Evolutionary conservation across 768 basidiomycete species (phyloP), one percentile per base, ranked within the genome.

Genomic region (Leucogyrophana mollusca): DNA sequence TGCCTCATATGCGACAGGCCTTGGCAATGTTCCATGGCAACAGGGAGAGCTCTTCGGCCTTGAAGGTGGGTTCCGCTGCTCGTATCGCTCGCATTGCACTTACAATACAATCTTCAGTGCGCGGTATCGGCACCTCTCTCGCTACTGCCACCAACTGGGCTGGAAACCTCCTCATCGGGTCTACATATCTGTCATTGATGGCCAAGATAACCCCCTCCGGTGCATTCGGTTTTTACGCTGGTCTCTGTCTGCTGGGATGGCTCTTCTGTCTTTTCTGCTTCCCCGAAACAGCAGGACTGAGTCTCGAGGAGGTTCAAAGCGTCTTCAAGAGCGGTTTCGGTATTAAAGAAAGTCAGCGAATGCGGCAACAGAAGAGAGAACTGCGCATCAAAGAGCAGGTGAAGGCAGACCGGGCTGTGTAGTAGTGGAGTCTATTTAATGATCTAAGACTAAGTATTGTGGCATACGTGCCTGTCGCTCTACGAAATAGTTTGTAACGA

Each of bases 21-120:
- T 90, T 13, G 88, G 88, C 1, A 87, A 88, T 56, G 81, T 90
- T 2, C 90, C 90, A 0, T 91, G 90, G 90, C 87, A 90, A 56
- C 90, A 90, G 62, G 88, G 87, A 35, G 90, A 91, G 59, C 73
- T 93, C 9, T 92, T 92, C 66, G 72, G 76, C 16, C 76, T 91
- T 32, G 86, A 90, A 73, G 81, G 82, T 79, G 34, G 66, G 22
- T 17, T 36, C 40, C 33, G 3, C 10, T 21, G 30, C 18, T 9
- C 41, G 9, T 14, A n/a, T 22, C 9, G 10, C 27, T 34, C 33
- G 9, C 18, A 4, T 23, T n/a, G 16, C 22, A 22, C 7, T 18
- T 34, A 16, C 40, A 30, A 17, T 14, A 32, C 9, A 11, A 17
- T 34, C 34, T 13, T 30, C 45, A 84, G 84, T 87, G 14, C 79